Conservation (phyloP, 1,284 basidiomycete species). For the Grifola frondosa region DNA sequence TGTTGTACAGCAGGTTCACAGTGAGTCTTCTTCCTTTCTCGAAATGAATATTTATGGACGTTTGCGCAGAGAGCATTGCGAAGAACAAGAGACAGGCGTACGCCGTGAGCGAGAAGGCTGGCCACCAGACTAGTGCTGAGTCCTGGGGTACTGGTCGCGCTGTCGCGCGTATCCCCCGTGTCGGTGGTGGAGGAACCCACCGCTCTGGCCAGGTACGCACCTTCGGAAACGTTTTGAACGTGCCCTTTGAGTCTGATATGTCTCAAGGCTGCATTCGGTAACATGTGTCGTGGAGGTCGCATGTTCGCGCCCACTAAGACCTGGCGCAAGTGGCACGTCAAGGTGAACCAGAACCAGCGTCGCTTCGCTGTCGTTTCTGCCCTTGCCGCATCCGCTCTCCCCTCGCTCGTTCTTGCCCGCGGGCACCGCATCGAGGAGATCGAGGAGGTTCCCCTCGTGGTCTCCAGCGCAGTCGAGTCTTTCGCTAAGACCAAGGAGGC, state of each 20-base stretch:
- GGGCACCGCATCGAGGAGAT: slow-evolving; percentile 99
- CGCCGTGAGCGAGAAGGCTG: slow-evolving; percentile 96
- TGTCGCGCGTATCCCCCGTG: slow-evolving; percentile 99
- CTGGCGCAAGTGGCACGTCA: slow-evolving; percentile 99
- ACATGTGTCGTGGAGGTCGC: slow-evolving; percentile 99
- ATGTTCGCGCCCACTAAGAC: slow-evolving; percentile 99
- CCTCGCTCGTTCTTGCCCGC: slow-evolving; percentile 97
- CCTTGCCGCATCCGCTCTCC: slow-evolving; percentile 95
- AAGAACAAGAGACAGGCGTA: slow-evolving; percentile 99
- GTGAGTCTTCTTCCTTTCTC: slow-evolving; percentile 54
- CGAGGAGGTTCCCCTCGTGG: slow-evolving; percentile 95
- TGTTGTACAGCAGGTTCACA: slow-evolving; percentile 98
- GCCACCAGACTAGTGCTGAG: slow-evolving; percentile 98
- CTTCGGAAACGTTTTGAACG: not conserved
- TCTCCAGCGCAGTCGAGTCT: slow-evolving; percentile 79
- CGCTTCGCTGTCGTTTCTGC: slow-evolving; percentile 98
- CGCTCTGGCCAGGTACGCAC: slow-evolving; percentile 89
- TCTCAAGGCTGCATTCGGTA: slow-evolving; percentile 91
- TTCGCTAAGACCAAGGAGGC: slow-evolving; percentile 98
- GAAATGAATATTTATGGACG: not conserved
- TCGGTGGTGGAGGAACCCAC: slow-evolving; percentile 98
- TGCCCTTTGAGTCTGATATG: slow-evolving; percentile 2
- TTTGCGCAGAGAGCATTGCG: slow-evolving; percentile 83
- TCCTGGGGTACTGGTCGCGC: slow-evolving; percentile 99
- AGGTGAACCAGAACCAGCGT: slow-evolving; percentile 99